Evolutionary conservation across 805 yeast species (phyloP).

Genomic region (Zygosaccharomyces kombuchaensis): DNA sequence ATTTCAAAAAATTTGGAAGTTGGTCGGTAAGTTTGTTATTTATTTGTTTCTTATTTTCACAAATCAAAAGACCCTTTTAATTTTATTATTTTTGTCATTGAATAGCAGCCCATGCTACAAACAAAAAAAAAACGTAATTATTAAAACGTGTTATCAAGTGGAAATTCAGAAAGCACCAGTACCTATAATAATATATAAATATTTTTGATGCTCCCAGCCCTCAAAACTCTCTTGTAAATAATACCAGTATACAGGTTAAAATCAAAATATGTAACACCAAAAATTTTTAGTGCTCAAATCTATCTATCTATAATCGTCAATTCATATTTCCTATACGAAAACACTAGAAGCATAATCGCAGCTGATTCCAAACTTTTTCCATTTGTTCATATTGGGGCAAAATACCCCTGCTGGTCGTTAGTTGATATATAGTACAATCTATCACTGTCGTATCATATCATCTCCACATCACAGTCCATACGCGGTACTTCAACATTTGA

Average conservation of each 20-base stretch:
- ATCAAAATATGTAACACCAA: not conserved
- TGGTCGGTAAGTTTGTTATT: too few species aligned
- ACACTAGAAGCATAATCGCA: not conserved
- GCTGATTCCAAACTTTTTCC: not conserved
- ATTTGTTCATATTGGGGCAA: not conserved
- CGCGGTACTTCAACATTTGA: constrained; percentile 2
- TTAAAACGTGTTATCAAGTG: too few species aligned
- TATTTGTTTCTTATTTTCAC: not conserved
- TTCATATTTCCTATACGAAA: not conserved
- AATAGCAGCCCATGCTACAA: not conserved
- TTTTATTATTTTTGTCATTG: not conserved
- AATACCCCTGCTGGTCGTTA: not conserved
- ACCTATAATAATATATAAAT: too few species aligned
- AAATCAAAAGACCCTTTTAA: not conserved
- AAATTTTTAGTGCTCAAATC: not conserved
- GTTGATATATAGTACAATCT: not conserved
- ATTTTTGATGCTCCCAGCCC: not conserved
- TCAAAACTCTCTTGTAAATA: too few species aligned
- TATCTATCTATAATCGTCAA: not conserved
- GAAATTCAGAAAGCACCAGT: too few species aligned
- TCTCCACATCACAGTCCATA: constrained; percentile 3
- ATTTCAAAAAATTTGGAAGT: too few species aligned
- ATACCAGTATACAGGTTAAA: not conserved
- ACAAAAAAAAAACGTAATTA: not conserved
- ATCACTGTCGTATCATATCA: constrained; percentile 2